Evolutionary conservation across 129 eudicot species (phyloP).

Genomic region (Saposhnikovia divaricata): DNA sequence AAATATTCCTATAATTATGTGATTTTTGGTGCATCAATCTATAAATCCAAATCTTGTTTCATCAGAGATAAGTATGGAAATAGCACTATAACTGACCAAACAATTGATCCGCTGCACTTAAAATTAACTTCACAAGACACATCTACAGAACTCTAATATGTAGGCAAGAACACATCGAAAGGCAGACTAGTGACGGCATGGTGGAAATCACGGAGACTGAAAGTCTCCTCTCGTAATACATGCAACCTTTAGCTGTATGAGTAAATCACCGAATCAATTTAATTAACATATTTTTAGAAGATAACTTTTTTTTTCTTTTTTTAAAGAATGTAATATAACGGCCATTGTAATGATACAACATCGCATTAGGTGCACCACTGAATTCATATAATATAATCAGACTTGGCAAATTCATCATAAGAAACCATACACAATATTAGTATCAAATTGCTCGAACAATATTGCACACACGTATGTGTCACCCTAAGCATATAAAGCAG

Average conservation of each 20-base stretch:
- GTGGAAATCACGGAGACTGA: too few species aligned
- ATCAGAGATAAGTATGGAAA: too few species aligned
- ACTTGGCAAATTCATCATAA: too few species aligned
- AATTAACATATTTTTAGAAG: too few species aligned
- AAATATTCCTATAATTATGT: neutral
- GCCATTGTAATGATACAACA: neutral
- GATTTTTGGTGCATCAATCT: too few species aligned
- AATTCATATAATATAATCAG: neutral
- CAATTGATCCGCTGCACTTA: too few species aligned
- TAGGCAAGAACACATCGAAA: too few species aligned
- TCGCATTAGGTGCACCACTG: neutral
- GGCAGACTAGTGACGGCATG: too few species aligned
- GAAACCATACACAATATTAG: neutral
- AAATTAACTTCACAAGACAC: too few species aligned
- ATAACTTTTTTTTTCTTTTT: neutral
- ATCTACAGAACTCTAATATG: too few species aligned
- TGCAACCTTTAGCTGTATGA: slow-evolving; percentile 72
- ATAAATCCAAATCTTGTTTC: too few species aligned
- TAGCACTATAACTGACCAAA: too few species aligned
- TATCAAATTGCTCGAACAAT: neutral
- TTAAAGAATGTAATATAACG: neutral
- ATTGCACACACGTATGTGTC: neutral
- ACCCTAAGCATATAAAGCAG: neutral
- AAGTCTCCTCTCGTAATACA: slow-evolving; percentile 59
- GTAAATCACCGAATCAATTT: slow-evolving; percentile 12